A percentile compares a stretch with the other conserved stretches of the same genome.
Evolutionary conservation across 495 filamentous ascomycete genomes (phyloP).

Genomic region (Penicillium pulvis): DNA sequence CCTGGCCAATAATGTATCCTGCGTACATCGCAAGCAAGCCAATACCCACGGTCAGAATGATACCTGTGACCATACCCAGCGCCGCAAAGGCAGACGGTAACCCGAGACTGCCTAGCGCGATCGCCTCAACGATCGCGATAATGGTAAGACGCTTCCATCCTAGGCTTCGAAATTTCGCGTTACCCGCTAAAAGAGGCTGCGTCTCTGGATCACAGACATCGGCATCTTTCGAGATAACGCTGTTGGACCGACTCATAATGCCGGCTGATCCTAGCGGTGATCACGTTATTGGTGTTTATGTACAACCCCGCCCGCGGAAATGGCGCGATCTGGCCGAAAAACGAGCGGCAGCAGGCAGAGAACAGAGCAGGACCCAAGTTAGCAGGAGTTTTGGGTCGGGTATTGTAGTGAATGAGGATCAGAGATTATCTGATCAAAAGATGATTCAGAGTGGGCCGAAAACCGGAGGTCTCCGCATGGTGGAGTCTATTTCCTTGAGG

Average conservation of each 20-base stretch:
- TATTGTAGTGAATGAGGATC: neutral
- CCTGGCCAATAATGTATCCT: constrained; percentile 69
- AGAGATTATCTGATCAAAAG: constrained; percentile 7
- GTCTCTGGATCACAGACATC: constrained; percentile 5
- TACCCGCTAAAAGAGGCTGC: constrained; percentile 5
- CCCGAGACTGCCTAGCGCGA: constrained; percentile 61
- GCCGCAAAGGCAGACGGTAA: constrained; percentile 60
- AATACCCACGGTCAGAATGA: constrained; percentile 55
- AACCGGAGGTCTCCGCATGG: constrained; percentile 4
- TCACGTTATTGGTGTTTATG: constrained; percentile 4
- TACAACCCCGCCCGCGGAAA: neutral
- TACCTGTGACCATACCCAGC: constrained; percentile 58
- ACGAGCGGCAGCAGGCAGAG: neutral
- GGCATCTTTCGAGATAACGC: neutral
- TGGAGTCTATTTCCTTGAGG: neutral
- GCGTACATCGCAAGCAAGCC: constrained; percentile 71
- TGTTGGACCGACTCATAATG: neutral
- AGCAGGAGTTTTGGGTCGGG: neutral
- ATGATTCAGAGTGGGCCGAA: constrained; percentile 7
- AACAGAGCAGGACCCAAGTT: too few species aligned
- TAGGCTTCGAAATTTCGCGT: constrained; percentile 31
- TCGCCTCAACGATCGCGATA: constrained; percentile 62
- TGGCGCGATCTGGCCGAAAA: neutral
- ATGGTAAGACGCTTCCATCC: constrained; percentile 42
- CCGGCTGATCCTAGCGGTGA: neutral